Base-by-base conservation (phyloP, 2,329 filamentous ascomycete genomes). In the Aspergillus amoenus region DNA sequence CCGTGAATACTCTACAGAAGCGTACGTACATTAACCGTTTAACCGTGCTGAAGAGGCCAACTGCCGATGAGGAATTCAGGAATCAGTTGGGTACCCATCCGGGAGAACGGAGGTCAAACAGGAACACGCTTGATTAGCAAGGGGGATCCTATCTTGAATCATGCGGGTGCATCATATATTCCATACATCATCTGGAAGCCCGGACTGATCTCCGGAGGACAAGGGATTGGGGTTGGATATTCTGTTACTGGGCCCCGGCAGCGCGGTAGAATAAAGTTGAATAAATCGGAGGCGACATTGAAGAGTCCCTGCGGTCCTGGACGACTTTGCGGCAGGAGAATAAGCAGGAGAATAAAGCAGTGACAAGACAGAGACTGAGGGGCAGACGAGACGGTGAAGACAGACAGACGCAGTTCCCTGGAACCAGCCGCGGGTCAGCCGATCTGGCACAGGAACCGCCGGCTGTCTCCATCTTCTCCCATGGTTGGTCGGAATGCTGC, bases 341-440 rank as follows among this genome's bases (percentile, higher is more conserved):
- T 37, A 37, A 37, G 1, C 27, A 30, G 27, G 34, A 37, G 34
- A 37, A 37, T 37, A 37, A 37, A 37, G 34, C 34, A 37, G 34
- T 13, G 27, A n/a, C 27, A 37, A 4, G 34, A n/a, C 15, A 37
- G 12, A 4, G 34, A 37, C 34, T 37, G 34, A 37, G 34, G 34
- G 34, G 34, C 34, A 37, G 34, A 4, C 11, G 34, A 37, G 15
- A 15, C 34, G 15, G 9, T 21, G 43, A 37, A 54, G 22, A n/a
- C 22, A 27, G 22, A 18, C 22, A 45, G 42, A 24, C 24, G 50
- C 46, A 50, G 50, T 60, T 57, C 58, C 57, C 44, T 59, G 55
- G 57, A 54, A 55, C 12, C 34, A 52, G 24, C 30, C 49, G 21
- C 53, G 57, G 57, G 53, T 57, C 41, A 45, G 43, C 43, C 43